phyloP scores from a whole-genome alignment of 2,329 filamentous ascomycete species.

The Ophiostoma pallidulum region DNA sequence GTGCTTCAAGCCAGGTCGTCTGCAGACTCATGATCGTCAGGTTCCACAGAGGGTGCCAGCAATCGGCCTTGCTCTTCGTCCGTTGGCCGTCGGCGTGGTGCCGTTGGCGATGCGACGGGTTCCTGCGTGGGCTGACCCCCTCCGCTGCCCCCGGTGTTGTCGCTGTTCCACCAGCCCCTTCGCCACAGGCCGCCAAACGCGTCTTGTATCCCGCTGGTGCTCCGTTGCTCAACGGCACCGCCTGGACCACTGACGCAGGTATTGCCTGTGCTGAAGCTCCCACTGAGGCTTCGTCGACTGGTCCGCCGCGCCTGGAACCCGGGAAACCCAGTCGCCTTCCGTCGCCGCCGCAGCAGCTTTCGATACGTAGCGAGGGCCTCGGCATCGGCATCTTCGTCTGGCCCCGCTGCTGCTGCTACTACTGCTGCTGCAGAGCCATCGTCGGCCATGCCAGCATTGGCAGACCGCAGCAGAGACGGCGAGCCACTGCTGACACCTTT shows the following conservation, averaged over 20 bases:
- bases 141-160: constrained; percentile 2
- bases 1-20: no score
- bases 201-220: constrained; percentile 34
- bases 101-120: neutral
- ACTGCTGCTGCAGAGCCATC: constrained; percentile 16
- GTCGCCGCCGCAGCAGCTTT: constrained; percentile 31
- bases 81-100: neutral
- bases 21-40: neutral
- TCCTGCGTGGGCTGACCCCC: constrained; percentile 7
- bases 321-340: constrained; percentile 53
- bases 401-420: constrained; percentile 7
- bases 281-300: constrained; percentile 25
- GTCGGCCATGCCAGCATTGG: constrained; percentile 13
- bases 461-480: constrained; percentile 10
- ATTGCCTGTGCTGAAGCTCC: constrained; percentile 2
- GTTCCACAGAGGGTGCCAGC: neutral
- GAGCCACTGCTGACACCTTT: constrained; percentile 25
- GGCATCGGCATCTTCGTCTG: constrained; percentile 15
- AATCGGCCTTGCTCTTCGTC: neutral
- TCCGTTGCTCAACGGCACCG: constrained; percentile 2
- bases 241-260: neutral
- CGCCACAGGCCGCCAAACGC: constrained; percentile 44
- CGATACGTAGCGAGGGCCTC: constrained; percentile 15
- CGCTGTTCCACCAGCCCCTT: constrained; percentile 43
- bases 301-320: constrained; percentile 47